A percentile compares a stretch with the other conserved stretches of the same genome.
These are phyloP conservation scores for Botrytis paeoniae DNA, from an alignment of 2,329 filamentous ascomycete genomes.

Conservation along the genomic window DNA sequence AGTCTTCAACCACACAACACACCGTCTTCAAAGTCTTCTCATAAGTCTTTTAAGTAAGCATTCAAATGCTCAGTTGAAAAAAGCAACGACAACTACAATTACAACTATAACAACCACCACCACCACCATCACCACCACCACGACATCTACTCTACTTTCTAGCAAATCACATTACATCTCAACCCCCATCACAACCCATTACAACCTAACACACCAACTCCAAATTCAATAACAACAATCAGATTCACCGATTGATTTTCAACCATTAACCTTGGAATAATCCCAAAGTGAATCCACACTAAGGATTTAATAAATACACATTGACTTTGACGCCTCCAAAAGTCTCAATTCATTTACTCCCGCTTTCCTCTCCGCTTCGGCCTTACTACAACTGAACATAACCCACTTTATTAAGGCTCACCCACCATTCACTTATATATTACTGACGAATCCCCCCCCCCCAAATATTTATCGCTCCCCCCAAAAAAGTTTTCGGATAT, in stretches of 20 bases:
- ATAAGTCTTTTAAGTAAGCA: background rate
- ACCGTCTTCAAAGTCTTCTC: background rate
- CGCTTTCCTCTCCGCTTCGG: slow-evolving; percentile 24
- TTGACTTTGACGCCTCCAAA: background rate
- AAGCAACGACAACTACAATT: background rate
- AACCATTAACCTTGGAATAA: background rate
- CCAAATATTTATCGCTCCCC: slow-evolving; percentile 3
- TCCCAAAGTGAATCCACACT: background rate
- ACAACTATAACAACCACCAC: too few species aligned
- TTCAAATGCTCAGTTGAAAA: background rate
- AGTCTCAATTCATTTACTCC: slow-evolving; percentile 24
- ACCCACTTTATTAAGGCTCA: slow-evolving; percentile 31
- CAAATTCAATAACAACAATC: background rate
- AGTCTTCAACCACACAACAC: background rate
- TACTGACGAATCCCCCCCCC: slow-evolving; percentile 37
- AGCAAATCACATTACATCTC: background rate
- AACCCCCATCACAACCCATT: background rate
- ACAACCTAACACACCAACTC: background rate
- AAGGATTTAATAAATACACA: background rate
- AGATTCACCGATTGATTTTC: background rate
- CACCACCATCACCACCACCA: background rate
- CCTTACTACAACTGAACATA: slow-evolving; percentile 11
- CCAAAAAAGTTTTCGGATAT: background rate
- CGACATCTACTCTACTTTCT: background rate
- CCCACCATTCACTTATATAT: slow-evolving; percentile 25